Conservation (phyloP, 495 filamentous ascomycete species). For the Apiosordaria backusii region DNA sequence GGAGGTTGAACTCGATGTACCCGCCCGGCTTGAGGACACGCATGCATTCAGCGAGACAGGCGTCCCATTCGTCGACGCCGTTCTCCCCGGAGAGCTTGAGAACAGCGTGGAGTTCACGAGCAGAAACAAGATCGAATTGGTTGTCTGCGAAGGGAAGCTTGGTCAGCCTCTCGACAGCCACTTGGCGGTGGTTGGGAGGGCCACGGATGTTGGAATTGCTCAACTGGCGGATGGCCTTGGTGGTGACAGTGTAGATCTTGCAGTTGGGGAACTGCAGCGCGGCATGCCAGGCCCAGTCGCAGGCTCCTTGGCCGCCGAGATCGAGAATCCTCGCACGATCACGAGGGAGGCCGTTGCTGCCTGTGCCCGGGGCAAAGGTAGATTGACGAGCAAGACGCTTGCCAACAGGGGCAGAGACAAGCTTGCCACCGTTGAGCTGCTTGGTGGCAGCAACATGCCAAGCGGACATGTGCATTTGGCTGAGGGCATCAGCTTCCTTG, state of each 20-base stretch:
- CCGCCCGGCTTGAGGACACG: conserved; percentile 91
- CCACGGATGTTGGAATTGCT: conserved; percentile 70
- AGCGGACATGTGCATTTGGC: conserved; percentile 67
- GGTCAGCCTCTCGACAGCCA: conserved; percentile 69
- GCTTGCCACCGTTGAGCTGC: conserved; percentile 71
- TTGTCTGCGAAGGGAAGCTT: conserved; percentile 80
- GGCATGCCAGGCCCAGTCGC: conserved; percentile 95
- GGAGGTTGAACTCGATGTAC: conserved; percentile 81
- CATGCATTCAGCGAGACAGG: conserved; percentile 77
- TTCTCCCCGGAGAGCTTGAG: conserved; percentile 65
- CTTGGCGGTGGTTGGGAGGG: conserved; percentile 79
- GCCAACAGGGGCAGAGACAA: conserved; percentile 73
- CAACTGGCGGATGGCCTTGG: conserved; percentile 58
- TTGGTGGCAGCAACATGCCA: conserved; percentile 81
- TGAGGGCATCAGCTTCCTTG: conserved; percentile 73
- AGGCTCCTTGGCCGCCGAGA: conserved; percentile 76
- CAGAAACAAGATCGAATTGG: conserved; percentile 89
- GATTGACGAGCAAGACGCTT: conserved; percentile 54
- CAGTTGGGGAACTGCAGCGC: conserved; percentile 78
- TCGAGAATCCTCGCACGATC: conserved; percentile 72
- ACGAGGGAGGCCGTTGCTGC: conserved; percentile 37
- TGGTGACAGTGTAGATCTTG: conserved; percentile 80
- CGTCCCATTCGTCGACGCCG: conserved; percentile 79
- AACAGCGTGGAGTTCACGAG: conserved; percentile 78
- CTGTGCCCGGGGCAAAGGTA: conserved; percentile 40